Evolutionary conservation across 2,329 filamentous ascomycete species (phyloP), one percentile per base, ranked within the genome.

Genomic region (Trichoderma semiorbis): DNA sequence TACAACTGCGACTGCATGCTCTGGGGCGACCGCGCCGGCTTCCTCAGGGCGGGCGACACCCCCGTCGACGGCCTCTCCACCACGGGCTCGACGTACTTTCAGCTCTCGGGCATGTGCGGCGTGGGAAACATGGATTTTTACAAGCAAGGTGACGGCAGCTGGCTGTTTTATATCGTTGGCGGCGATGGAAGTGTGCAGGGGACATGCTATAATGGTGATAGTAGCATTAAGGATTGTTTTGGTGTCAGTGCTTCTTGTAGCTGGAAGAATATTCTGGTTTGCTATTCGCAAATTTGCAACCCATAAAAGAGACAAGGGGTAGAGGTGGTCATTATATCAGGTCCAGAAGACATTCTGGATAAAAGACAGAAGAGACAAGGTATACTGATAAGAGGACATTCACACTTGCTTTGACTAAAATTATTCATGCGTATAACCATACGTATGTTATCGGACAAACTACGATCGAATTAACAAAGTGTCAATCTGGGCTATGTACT

Each of bases 61-160:
- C 65, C 65, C 24, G 28, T 18, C 18, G 24, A 58, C 36, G 64
- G 50, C 21, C 14, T 67, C 21, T 2, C 16, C 4, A 43, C 21
- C 32, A 67, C 64, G 10, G 34, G 34, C 5, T 68, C 53, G 11
- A 47, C 39, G 21, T 68, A 47, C 11, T 68, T 60, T 11, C 21
- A 60, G 53, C 50, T 68, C n/a, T 21, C 26, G n/a, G 50, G 64
- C 50, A 57, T 67, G 64, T 67, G 64, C 32, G 64, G 34, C 24
- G 64, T 58, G 32, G 50, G 50, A 0, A 58, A 67, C 30, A 39
- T 67, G 64, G 26, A 67, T 24, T 67, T 67, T 12, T 67, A 67
- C 36, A 53, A 58, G 7, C 64, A 67, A 24, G 24, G 24, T 2
- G 64, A 67, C 6, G 64, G 64, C 3, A 39, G 7, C 26, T 67